Conservation (phyloP, 2,329 filamentous ascomycete species). For the Aquanectria penicillioides region DNA sequence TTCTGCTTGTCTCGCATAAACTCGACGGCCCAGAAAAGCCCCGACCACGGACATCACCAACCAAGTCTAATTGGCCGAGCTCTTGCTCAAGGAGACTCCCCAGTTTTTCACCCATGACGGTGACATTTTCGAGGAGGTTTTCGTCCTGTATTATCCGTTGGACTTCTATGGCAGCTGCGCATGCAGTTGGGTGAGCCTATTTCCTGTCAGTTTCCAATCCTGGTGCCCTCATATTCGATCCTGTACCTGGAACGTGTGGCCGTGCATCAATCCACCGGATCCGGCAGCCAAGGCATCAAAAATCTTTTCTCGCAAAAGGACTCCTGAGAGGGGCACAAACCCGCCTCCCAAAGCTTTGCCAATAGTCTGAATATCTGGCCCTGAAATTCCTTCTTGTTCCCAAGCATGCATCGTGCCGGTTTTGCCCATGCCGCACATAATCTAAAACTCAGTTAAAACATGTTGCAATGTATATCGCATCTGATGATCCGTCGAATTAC, state of each 20-base stretch:
- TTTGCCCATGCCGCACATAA: slow-evolving; percentile 39
- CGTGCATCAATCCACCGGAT: slow-evolving; percentile 12
- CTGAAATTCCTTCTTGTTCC: slow-evolving; percentile 32
- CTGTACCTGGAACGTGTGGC: slow-evolving; percentile 17
- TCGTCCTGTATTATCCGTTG: slow-evolving; percentile 13
- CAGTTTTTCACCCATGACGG: slow-evolving; percentile 8
- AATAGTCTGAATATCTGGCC: slow-evolving; percentile 30
- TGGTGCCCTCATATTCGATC: background rate
- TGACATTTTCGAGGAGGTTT: slow-evolving; percentile 8
- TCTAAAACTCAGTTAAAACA: slow-evolving; percentile 11
- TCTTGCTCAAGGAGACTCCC: slow-evolving; percentile 1
- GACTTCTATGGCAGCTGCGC: slow-evolving; percentile 13
- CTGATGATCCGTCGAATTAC: background rate
- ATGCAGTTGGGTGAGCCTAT: slow-evolving; percentile 18
- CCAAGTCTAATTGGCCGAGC: background rate
- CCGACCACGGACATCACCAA: slow-evolving; percentile 19
- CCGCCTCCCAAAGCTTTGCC: slow-evolving; percentile 31
- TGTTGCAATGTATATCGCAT: too few relatives aligned
- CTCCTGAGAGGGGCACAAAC: slow-evolving; percentile 26
- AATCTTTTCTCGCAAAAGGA: slow-evolving; percentile 18
- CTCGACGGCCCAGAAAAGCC: slow-evolving; percentile 24
- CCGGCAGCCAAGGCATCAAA: slow-evolving; percentile 13
- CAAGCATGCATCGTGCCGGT: slow-evolving; percentile 35
- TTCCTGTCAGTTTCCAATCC: background rate
- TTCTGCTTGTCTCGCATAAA: slow-evolving; percentile 8